Percentiles rank a stretch among this genome's conserved stretches.
These are phyloP conservation scores for Fusarium humuli DNA, from an alignment of 2,329 filamentous ascomycete genomes.

Conservation along the genomic window DNA sequence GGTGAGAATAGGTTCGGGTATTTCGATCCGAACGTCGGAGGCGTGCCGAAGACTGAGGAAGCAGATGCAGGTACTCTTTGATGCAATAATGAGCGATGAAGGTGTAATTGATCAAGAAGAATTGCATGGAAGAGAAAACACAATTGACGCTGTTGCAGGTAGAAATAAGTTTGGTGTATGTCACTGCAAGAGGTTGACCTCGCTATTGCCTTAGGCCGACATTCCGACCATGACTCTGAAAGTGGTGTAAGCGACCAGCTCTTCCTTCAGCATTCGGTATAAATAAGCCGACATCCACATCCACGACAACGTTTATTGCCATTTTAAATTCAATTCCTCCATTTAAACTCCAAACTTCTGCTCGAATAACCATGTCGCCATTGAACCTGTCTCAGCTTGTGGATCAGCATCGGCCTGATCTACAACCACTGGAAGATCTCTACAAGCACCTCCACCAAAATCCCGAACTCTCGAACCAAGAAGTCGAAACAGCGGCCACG, in stretches of 20 bases:
- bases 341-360: no score
- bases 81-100: not conserved
- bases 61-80: not conserved
- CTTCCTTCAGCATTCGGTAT: slow-evolving; percentile 1
- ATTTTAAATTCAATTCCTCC: no score
- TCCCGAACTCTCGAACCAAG: slow-evolving; percentile 70
- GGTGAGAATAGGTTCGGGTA: not conserved
- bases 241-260: not conserved
- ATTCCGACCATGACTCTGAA: not conserved
- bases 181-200: not conserved
- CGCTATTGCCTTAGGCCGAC: not conserved
- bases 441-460: slow-evolving; percentile 70
- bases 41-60: not conserved
- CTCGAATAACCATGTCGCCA: not conserved
- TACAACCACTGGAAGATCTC: slow-evolving; percentile 14
- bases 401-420: slow-evolving; percentile 8
- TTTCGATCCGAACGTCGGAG: not conserved
- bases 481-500: slow-evolving; percentile 62
- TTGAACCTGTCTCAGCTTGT: not conserved
- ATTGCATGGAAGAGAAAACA: not conserved
- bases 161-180: not conserved
- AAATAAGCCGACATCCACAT: not conserved
- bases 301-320: not conserved
- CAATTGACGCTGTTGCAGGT: not conserved
- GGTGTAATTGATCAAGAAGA: not conserved